phyloP scores from a whole-genome alignment of 2,329 filamentous ascomycete genomes.

The Hymenoscyphus repandus region DNA sequence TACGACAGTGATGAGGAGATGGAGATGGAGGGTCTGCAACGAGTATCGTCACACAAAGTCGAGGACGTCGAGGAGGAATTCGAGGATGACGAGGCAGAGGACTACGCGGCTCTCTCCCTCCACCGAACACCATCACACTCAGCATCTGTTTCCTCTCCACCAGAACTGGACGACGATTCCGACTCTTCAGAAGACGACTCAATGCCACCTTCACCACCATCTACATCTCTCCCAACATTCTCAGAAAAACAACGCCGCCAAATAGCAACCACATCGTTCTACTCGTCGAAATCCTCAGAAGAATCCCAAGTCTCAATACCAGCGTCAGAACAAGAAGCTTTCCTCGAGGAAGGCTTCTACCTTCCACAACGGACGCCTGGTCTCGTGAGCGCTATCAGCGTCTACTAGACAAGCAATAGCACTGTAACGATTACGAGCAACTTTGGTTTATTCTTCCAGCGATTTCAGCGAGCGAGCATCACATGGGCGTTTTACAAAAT shows the following conservation, averaged over 20 bases:
- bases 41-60: conserved; percentile 37
- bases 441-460: not conserved
- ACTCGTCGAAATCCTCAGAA: conserved; percentile 24
- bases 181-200: conserved; percentile 65
- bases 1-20: conserved; percentile 50
- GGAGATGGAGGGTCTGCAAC: conserved; percentile 49
- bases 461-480: conserved; percentile 4
- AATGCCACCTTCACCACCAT: conserved; percentile 53
- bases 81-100: conserved; percentile 50
- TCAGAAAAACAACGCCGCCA: conserved; percentile 47
- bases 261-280: conserved; percentile 37
- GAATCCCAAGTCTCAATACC: conserved; percentile 22
- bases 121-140: conserved; percentile 64
- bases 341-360: conserved; percentile 46
- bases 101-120: conserved; percentile 60
- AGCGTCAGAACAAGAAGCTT: conserved; percentile 32
- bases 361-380: conserved; percentile 37
- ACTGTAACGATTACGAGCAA: not conserved
- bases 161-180: conserved; percentile 65
- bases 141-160: conserved; percentile 47
- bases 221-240: conserved; percentile 50
- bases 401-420: conserved; percentile 34
- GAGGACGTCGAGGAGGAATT: conserved; percentile 31
- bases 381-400: conserved; percentile 39
- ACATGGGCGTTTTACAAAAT: conserved; percentile 5